These are phyloP conservation scores for Thermothelomyces thermophilus DNA, from an alignment of 2,329 filamentous ascomycete species.

Conservation along the genomic window DNA sequence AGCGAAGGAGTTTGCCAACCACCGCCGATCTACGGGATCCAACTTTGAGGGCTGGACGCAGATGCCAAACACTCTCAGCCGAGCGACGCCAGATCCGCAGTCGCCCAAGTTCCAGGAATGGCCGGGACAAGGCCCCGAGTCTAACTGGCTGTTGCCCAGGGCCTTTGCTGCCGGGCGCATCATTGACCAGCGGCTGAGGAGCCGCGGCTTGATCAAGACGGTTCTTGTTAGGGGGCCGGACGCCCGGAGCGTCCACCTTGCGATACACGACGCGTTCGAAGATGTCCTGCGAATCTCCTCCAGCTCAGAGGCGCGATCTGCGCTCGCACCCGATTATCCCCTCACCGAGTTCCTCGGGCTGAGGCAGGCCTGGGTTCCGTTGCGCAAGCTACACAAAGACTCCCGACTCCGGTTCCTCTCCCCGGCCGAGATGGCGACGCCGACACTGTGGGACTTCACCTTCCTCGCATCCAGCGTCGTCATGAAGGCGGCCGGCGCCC, in stretches of 20 bases:
- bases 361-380: conserved; percentile 63
- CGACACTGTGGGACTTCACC: conserved; percentile 62
- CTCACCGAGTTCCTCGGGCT: conserved; percentile 51
- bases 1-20: conserved; percentile 40
- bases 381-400: conserved; percentile 70
- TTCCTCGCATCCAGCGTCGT: conserved; percentile 65
- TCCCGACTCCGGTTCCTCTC: conserved; percentile 64
- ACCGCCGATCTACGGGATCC: conserved; percentile 28
- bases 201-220: conserved; percentile 62
- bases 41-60: conserved; percentile 49
- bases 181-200: conserved; percentile 65
- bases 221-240: conserved; percentile 57
- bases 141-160: conserved; percentile 60
- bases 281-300: conserved; percentile 44
- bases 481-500: conserved; percentile 60
- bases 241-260: conserved; percentile 59
- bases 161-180: conserved; percentile 58
- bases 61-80: conserved; percentile 42
- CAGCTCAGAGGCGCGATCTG: conserved; percentile 16
- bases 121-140: conserved; percentile 39
- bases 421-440: conserved; percentile 65
- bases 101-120: conserved; percentile 44
- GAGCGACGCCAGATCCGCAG: conserved; percentile 39
- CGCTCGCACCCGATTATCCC: conserved; percentile 28
- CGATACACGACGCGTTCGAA: conserved; percentile 57